These are phyloP conservation scores for Pseudopithomyces maydicus DNA, from an alignment of 2,329 filamentous ascomycete species.

Conservation along the genomic window DNA sequence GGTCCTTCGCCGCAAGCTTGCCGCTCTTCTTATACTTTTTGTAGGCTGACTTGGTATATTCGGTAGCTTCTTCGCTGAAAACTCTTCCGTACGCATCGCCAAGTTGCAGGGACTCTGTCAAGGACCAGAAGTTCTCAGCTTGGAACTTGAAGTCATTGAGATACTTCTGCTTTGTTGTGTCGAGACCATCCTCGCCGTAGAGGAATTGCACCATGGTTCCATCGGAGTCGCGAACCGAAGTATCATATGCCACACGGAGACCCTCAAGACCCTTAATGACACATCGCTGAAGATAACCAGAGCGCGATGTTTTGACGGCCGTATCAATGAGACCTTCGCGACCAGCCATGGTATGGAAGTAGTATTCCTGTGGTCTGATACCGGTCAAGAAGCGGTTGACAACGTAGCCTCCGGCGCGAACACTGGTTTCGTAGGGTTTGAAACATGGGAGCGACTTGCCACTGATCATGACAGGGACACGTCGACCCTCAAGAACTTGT, in stretches of 20 bases:
- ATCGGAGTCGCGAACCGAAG: slow-evolving; percentile 90
- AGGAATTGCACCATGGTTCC: slow-evolving; percentile 93
- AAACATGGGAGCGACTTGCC: slow-evolving; percentile 96
- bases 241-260: slow-evolving; percentile 88
- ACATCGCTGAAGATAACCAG: slow-evolving; percentile 94
- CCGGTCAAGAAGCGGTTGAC: slow-evolving; percentile 97
- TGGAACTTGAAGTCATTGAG: slow-evolving; percentile 89
- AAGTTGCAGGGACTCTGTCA: slow-evolving; percentile 77
- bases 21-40: slow-evolving; percentile 80
- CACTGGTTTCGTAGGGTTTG: slow-evolving; percentile 84
- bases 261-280: slow-evolving; percentile 99
- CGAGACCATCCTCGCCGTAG: slow-evolving; percentile 94
- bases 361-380: slow-evolving; percentile 96
- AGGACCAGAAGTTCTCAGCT: slow-evolving; percentile 80
- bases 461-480: slow-evolving; percentile 97
- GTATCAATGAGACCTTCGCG: slow-evolving; percentile 98
- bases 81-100: slow-evolving; percentile 58
- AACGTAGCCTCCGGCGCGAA: slow-evolving; percentile 91
- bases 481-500: slow-evolving; percentile 90
- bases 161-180: slow-evolving; percentile 93
- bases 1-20: slow-evolving; percentile 71
- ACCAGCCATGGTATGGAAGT: slow-evolving; percentile 99
- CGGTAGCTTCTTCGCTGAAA: slow-evolving; percentile 69
- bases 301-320: slow-evolving; percentile 96
- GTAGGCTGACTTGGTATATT: slow-evolving; percentile 69